phyloP scores from a whole-genome alignment of 1,284 basidiomycete genomes.

The Hymenochaete sp. region DNA sequence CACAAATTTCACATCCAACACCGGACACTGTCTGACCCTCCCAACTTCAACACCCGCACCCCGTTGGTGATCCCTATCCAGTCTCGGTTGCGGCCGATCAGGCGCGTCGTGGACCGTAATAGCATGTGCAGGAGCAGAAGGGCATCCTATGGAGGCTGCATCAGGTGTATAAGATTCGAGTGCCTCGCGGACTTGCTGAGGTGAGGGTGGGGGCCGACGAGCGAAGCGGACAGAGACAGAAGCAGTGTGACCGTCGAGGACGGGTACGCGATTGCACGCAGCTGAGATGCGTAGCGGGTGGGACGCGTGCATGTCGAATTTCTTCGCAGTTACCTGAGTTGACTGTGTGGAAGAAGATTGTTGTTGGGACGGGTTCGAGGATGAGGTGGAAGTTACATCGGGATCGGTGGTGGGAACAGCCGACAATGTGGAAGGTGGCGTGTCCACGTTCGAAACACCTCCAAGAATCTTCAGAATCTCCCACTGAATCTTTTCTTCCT shows the following conservation, averaged over 20 bases:
- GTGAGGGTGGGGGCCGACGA: conserved; percentile 71
- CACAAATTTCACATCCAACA: conserved; percentile 95
- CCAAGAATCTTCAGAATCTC: conserved; percentile 97
- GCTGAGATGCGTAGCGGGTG: conserved; percentile 84
- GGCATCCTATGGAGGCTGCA: conserved; percentile 73
- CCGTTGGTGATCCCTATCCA: conserved; percentile 87
- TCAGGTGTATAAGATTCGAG: conserved; percentile 71
- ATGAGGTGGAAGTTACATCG: background rate
- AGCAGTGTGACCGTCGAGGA: conserved; percentile 87
- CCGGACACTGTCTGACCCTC: conserved; percentile 81
- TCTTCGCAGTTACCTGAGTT: conserved; percentile 26
- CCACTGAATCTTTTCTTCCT: conserved; percentile 99
- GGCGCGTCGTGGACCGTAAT: conserved; percentile 88
- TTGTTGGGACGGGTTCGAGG: background rate
- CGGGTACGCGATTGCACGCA: conserved; percentile 86
- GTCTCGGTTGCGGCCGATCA: conserved; percentile 89
- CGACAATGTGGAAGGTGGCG: background rate
- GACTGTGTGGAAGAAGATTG: background rate
- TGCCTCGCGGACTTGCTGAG: conserved; percentile 83
- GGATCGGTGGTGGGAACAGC: background rate
- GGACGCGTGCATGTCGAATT: conserved; percentile 81
- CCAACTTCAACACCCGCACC: conserved; percentile 93
- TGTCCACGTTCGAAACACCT: conserved; percentile 50
- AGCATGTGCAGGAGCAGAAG: conserved; percentile 80
- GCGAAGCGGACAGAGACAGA: conserved; percentile 85